Base-by-base conservation (phyloP, 306 rosid species). In the Glycine latifolia region DNA sequence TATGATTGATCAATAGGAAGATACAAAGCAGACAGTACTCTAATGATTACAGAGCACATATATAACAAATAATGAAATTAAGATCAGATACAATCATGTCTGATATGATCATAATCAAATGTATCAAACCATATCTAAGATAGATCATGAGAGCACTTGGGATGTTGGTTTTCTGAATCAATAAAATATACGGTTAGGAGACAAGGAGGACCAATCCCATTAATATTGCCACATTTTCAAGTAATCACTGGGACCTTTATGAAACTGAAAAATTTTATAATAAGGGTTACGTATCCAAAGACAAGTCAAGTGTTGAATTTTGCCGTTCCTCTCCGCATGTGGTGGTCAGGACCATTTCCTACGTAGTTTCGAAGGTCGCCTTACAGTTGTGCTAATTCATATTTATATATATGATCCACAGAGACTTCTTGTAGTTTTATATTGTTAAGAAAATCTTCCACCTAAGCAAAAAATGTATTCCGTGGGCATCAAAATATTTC, bases 81-180 rank as follows among this genome's bases (percentile, higher is more conserved):
- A 69, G 73, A 67, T 54, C 39, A 70, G 61, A 67, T 55, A 75
- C 71, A 71, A 86, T 86, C 79, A 78, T 55, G 74, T 14, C 70
- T 85, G 85, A 77, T 73, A 77, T 76, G 59, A 76, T 86, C 63
- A 69, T 35, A 82, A 82, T 83, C 85, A 85, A 54, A 13, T 76
- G 68, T 13, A 79, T 87, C 86, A 82, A 84, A 80, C 58, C 79
- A 85, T 85, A 89, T 89, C 92, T 88, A 89, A 85, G 88, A 88
- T 90, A 90, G 94, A 90, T 92, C 85, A 66, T 87, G 82, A 82
- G 86, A 87, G 85, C 93, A 89, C 91, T 82, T 63, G 87, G 94
- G 92, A 92, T 92, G 92, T 90, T 88, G 92, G 94, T 90, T 90
- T 89, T 84, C 49, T 79, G 77, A 81, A 68, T 69, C 50, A 14